Percentiles rank a stretch among this genome's conserved stretches.
Conservation (phyloP, 345 rosid species). For the Citrus hindsii region DNA sequence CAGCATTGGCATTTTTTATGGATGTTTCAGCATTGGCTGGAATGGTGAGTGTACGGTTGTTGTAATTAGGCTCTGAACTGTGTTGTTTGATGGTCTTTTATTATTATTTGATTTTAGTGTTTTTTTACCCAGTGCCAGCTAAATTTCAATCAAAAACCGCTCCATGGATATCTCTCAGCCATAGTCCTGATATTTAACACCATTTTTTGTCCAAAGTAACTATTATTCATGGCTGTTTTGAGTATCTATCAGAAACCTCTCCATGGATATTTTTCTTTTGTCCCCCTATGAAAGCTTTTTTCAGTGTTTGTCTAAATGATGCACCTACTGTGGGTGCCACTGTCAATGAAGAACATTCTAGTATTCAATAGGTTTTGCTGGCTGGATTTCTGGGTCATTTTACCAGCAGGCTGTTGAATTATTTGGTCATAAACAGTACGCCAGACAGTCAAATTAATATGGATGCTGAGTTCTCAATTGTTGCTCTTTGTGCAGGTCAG, state of each 20-base stretch:
- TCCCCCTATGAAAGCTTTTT: not conserved
- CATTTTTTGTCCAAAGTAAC: not conserved
- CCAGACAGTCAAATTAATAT: not conserved
- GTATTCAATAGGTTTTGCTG: not conserved
- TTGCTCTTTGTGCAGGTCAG: conserved; percentile 66
- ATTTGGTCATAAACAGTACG: not conserved
- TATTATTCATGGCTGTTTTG: not conserved
- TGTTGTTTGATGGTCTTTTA: not conserved
- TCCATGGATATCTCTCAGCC: not conserved
- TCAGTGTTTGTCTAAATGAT: not conserved
- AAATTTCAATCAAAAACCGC: not conserved
- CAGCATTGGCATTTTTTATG: conserved; percentile 70
- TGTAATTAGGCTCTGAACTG: not conserved
- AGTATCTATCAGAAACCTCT: not conserved
- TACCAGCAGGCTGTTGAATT: not conserved
- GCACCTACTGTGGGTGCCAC: not conserved
- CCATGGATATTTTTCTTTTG: not conserved
- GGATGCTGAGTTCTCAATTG: not conserved
- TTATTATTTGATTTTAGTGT: not conserved
- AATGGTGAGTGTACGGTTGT: conserved; percentile 50
- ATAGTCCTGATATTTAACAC: not conserved
- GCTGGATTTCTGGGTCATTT: not conserved
- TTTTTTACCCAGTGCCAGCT: not conserved
- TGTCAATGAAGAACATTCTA: not conserved
- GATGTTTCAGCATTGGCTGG: conserved; percentile 87